These are phyloP conservation scores for Musa schizocarpa DNA, from an alignment of 176 grass and related monocot genomes.

Conservation along the genomic window DNA sequence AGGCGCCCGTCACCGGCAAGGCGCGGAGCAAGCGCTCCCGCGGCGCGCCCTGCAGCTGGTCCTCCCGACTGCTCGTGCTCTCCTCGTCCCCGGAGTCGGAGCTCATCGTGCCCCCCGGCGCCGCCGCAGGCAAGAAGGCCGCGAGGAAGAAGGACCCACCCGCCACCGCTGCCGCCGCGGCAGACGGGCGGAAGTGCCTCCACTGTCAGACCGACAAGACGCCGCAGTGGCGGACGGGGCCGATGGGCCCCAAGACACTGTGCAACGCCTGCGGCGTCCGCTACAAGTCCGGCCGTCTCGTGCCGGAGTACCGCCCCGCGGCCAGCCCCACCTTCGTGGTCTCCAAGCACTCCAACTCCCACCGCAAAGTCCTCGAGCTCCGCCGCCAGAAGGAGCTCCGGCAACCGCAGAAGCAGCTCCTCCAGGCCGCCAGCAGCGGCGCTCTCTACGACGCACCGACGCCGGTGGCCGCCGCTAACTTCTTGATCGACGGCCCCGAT, in stretches of 20 bases:
- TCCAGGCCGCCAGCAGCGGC: too few relatives aligned
- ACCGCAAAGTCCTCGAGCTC: constrained; percentile 27
- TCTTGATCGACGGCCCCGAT: constrained; percentile 13
- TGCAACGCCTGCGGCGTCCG: constrained; percentile 24
- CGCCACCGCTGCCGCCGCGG: neutral
- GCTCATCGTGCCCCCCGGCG: constrained; percentile 1
- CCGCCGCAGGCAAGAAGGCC: neutral
- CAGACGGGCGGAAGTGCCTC: constrained; percentile 16
- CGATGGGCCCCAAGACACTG: constrained; percentile 19
- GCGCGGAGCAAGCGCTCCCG: constrained; percentile 21
- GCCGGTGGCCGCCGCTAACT: neutral
- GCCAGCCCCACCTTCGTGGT: constrained; percentile 19
- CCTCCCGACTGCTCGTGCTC: constrained; percentile 5
- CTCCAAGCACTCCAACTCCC: constrained; percentile 21
- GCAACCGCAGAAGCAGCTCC: neutral
- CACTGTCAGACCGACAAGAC: constrained; percentile 24
- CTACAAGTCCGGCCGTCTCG: constrained; percentile 17
- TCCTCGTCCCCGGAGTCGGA: constrained; percentile 10
- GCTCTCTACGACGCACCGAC: neutral
- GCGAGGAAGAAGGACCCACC: constrained; percentile 7
- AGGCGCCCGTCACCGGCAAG: constrained; percentile 1
- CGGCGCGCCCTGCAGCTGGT: constrained; percentile 1
- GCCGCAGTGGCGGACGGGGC: constrained; percentile 22
- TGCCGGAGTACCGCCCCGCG: constrained; percentile 20
- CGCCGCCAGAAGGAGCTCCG: constrained; percentile 21